Evolutionary conservation across 2,329 filamentous ascomycete genomes (phyloP), one percentile per base, ranked within the genome.

Genomic region (Pseudocercospora pini-densiflorae): DNA sequence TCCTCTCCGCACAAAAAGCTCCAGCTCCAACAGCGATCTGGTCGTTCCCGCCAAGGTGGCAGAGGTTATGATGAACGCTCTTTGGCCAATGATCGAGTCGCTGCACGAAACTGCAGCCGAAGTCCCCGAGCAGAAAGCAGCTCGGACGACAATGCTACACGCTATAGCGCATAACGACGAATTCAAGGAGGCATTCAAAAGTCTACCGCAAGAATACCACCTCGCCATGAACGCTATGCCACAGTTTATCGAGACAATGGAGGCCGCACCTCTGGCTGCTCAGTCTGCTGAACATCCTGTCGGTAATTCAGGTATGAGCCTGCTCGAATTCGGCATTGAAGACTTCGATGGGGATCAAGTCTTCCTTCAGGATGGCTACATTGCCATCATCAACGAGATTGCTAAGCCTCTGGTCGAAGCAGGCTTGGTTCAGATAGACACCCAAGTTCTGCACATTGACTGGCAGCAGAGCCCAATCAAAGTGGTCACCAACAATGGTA

Each of bases 301-400:
- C 43, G 70, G 61, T 9, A 51, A 61, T 10, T 16, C 67, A 19
- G 71, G 68, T 1, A 62, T 73, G 58, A 64, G 71, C 29, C 43
- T 74, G 59, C 65, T 70, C n/a, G 72, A 74, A 63, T 73, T 65
- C 43, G 71, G 68, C 2, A 69, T 73, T 45, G 72, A 73, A 31
- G 71, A 72, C 24, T 73, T 73, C 53, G 72, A 74, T 55, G 72
- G 72, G 12, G 68, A 72, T 12, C 72, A 74, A 45, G 71, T 72
- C 8, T 73, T 74, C 57, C 57, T 74, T 23, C 69, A 68, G 60
- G 72, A 74, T 63, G 71, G 72, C 5, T 74, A 74, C 53, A 63
- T 62, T 6, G 66, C 68, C n/a, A 36, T 74, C 14, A 54, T 72
- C 5, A 59, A 72, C 3, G 69, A 74, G 53, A 33, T 74, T 4